Base-by-base conservation (phyloP, 2,329 filamentous ascomycete species). In the Sporothrix euskadiensis region DNA sequence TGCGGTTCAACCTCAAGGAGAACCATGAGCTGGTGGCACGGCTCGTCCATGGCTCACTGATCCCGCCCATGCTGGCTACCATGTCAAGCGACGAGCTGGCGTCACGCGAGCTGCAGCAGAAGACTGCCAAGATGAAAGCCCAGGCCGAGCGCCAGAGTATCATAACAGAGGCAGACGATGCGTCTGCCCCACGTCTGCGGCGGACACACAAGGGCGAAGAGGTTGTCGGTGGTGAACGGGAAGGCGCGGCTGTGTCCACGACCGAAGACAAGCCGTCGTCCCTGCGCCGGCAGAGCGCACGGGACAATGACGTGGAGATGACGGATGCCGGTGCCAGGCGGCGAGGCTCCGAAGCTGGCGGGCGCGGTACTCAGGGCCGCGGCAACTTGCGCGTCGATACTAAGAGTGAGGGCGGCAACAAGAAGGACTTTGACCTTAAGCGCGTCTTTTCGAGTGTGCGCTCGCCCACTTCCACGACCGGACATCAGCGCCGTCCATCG, bases 171-270 rank as follows among this genome's bases (percentile, higher is more conserved):
- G 88, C 93, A 16, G 89, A 92, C 26, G 89, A 92, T 22, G 93
- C 39, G 3, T 22, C 89, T 2, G 94, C 89, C 1, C 92, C 94
- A 4, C 90, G 94, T 3, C 91, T 98, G 73, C 89, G 94, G 78
- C 90, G 93, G 77, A 98, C 95, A 1, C 95, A 98, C 84, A 98
- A 98, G 81, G 96, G 96, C 14, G 94, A 98, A 74, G 96, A 98
- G 80, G 82, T 97, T 19, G 87, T 98, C 19, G 94, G 95, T 75
- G 90, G 92, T 63, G 93, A 97, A 47, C 85, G 83, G 32, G 80
- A 82, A 56, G 77, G 75, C n/a, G 80, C 82, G 52, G 78, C 75
- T 30, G 76, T 79, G 22, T 76, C 79, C 1, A 79, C 44, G 1
- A 19, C 76, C 32, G 81, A 83, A 54, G 84, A 84, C 61, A 81